phyloP scores from a whole-genome alignment of 129 eudicot genomes.

The Escallonia herrerae region DNA sequence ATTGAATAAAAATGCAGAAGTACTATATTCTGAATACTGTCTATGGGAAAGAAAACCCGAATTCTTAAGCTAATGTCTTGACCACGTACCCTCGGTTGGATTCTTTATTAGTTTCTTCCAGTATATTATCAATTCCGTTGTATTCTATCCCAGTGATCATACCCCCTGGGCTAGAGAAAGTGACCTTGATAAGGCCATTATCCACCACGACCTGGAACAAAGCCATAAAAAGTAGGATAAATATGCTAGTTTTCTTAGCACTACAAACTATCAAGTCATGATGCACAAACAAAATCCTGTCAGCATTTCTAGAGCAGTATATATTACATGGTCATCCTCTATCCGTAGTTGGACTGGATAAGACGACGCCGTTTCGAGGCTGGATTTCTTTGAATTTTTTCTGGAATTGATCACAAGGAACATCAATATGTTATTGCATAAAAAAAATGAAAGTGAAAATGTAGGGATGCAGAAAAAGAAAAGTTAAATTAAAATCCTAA shows the following conservation, averaged over 20 bases:
- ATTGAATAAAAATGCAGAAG: too few relatives aligned
- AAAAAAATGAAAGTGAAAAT: too few relatives aligned
- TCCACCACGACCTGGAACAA: constrained; percentile 30
- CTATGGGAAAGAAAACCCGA: too few relatives aligned
- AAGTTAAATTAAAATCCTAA: too few relatives aligned
- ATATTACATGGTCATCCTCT: background rate
- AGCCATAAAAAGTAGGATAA: background rate
- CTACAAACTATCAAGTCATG: background rate
- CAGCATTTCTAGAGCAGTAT: background rate
- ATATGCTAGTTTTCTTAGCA: too few relatives aligned
- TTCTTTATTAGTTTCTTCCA: constrained; percentile 15
- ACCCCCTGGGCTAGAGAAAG: constrained; percentile 25
- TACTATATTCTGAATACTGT: too few relatives aligned
- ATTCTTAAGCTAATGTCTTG: too few relatives aligned
- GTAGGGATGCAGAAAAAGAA: too few relatives aligned
- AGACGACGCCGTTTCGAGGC: too few relatives aligned
- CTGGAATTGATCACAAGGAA: background rate
- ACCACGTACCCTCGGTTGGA: constrained; percentile 28
- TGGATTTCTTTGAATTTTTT: background rate
- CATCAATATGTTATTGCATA: too few relatives aligned
- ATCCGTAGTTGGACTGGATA: background rate
- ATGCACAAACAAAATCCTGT: too few relatives aligned
- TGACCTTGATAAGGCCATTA: constrained; percentile 31
- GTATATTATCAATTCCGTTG: constrained; percentile 33
- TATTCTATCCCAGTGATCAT: constrained; percentile 25